Evolutionary conservation across 352 stramenopile genomes (phyloP).

Genomic region (Globisporangium splendens): DNA sequence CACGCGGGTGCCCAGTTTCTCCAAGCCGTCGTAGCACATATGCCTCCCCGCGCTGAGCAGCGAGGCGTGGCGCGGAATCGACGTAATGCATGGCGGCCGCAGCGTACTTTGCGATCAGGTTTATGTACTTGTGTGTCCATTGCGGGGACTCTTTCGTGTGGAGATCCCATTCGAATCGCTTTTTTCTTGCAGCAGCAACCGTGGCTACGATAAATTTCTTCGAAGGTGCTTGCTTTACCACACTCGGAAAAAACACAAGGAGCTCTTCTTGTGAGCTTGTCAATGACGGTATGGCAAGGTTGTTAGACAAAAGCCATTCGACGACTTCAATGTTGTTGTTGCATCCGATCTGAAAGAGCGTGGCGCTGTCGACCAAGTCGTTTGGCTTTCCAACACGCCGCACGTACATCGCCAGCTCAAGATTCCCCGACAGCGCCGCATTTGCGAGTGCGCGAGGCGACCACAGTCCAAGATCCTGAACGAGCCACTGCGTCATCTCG

Average conservation of each 20-base stretch:
- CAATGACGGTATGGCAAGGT: conserved; percentile 17
- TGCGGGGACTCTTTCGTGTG: conserved; percentile 23
- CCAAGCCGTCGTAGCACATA: conserved; percentile 23
- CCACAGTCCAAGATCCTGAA: conserved; percentile 24
- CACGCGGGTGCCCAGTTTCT: conserved; percentile 20
- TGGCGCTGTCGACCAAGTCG: conserved; percentile 22
- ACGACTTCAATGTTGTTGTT: conserved; percentile 21
- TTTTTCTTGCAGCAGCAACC: not conserved
- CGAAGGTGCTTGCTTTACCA: not conserved
- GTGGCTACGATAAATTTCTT: too few species aligned
- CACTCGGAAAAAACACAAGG: conserved; percentile 16
- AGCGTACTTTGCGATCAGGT: conserved; percentile 18
- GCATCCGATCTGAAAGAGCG: conserved; percentile 20
- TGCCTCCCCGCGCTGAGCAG: conserved; percentile 28
- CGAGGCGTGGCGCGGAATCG: conserved; percentile 28
- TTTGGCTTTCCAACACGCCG: conserved; percentile 8
- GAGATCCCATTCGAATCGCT: conserved; percentile 27
- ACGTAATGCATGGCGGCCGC: conserved; percentile 14
- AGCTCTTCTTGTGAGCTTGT: not conserved
- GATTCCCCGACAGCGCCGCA: conserved; percentile 22
- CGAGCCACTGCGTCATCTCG: conserved; percentile 24
- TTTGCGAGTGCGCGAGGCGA: conserved; percentile 22
- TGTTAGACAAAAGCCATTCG: conserved; percentile 26
- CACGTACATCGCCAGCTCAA: conserved; percentile 30
- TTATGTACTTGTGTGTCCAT: conserved; percentile 25